Evolutionary conservation across 106 monocot species (phyloP).

Genomic region (Allium sativum): DNA sequence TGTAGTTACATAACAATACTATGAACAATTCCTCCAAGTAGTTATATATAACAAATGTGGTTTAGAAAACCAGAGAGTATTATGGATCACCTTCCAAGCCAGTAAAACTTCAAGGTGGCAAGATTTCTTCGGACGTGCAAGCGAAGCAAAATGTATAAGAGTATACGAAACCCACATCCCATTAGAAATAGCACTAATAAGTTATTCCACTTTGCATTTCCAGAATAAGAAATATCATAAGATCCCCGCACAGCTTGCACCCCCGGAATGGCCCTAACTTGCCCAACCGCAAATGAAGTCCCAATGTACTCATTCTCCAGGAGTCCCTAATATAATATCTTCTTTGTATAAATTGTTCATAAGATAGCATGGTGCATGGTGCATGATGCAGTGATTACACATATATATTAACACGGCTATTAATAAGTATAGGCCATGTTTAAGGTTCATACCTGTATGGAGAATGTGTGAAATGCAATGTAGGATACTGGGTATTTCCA

Average conservation of each 20-base stretch:
- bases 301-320: conserved; percentile 88
- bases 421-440: neutral
- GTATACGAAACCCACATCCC: conserved; percentile 54
- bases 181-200: conserved; percentile 65
- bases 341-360: too few species aligned
- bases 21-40: too few species aligned
- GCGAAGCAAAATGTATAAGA: conserved; percentile 51
- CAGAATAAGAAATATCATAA: conserved; percentile 55
- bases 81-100: conserved; percentile 5
- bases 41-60: too few species aligned
- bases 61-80: too few species aligned
- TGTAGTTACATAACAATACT: too few species aligned
- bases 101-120: conserved; percentile 13
- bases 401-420: neutral
- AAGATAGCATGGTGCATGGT: too few species aligned
- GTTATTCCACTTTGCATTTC: conserved; percentile 66
- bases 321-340: conserved; percentile 45
- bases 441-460: conserved; percentile 43
- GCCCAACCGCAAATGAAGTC: conserved; percentile 70
- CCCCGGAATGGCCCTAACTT: conserved; percentile 78
- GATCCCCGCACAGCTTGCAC: conserved; percentile 65
- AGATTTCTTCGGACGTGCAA: conserved; percentile 26
- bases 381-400: neutral
- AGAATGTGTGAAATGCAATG: conserved; percentile 72
- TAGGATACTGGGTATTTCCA: conserved; percentile 91